Base-by-base conservation (phyloP, 116 monocot species). In the Posidonia oceanica region DNA sequence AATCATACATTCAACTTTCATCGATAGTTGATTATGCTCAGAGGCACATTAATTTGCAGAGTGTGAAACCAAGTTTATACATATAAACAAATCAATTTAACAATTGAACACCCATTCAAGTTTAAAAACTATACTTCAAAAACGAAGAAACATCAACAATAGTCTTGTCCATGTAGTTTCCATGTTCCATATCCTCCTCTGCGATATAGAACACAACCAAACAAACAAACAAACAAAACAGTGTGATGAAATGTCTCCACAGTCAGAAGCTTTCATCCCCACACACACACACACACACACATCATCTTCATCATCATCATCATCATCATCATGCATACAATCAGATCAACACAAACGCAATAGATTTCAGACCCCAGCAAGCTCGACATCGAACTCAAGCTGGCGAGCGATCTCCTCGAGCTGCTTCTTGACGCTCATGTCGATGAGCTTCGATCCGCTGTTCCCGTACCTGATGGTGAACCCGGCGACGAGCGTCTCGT, bases 351-450 rank as follows among this genome's bases (percentile, higher is more conserved):
- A 29, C 29, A 29, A 29, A 29, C 29, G 29, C 29, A 29, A 29
- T 29, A 29, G 29, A 29, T 29, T 29, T 61, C 36, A 61, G 11
- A 13, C 36, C 13, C 61, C 61, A 29, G 14, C 61, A 61, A 72
- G 72, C 3, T 61, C 48, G 14, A 72, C 72, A 16, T 72, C 56
- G 81, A 90, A 82, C 36, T 90, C 87, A 54, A 94, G 83, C 74
- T 83, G 76, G 14, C 79, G 22, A 3, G 96, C 74, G 65, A 96
- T 91, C 86, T 91, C 96, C 41, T 84, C 88, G 12, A 96, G 81
- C 83, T 96, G 91, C 78, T 85, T 88, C 81, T 77, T 91, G 11
- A 91, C 78, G 72, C 96, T 96, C 91, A 96, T 86, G 63, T 96
- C 96, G 54, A 93, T 87, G 10, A 96, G 57, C 76, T 88, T 91